Conservation (phyloP, 495 filamentous ascomycete species). For the Penicillium tannophilum region DNA sequence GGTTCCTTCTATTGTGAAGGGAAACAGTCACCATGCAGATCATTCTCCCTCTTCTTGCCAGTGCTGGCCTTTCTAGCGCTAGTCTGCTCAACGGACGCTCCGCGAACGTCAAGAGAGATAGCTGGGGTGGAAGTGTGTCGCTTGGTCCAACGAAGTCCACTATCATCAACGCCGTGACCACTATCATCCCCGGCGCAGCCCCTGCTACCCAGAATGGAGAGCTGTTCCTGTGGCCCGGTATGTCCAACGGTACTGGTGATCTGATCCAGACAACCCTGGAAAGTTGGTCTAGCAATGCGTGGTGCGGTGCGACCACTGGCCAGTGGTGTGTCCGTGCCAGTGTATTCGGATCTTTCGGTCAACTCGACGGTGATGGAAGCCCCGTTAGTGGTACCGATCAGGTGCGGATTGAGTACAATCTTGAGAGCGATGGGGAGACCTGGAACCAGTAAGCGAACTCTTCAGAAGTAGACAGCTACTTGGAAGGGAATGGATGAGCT, state of each 20-base stretch:
- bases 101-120: slow-evolving; percentile 27
- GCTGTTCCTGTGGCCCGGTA: slow-evolving; percentile 47
- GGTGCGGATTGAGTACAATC: slow-evolving; percentile 38
- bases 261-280: slow-evolving; percentile 43
- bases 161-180: slow-evolving; percentile 45
- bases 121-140: slow-evolving; percentile 43
- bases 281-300: slow-evolving; percentile 35
- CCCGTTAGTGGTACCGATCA: slow-evolving; percentile 33
- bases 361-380: slow-evolving; percentile 33
- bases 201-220: slow-evolving; percentile 39
- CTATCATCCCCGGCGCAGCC: slow-evolving; percentile 39
- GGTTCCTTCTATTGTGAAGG: not conserved
- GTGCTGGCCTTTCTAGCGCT: slow-evolving; percentile 13
- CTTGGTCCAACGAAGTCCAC: slow-evolving; percentile 42
- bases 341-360: slow-evolving; percentile 42
- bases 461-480: not conserved
- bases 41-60: slow-evolving; percentile 7
- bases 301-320: slow-evolving; percentile 36
- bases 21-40: slow-evolving; percentile 11
- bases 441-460: slow-evolving; percentile 34
- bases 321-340: slow-evolving; percentile 46
- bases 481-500: not conserved
- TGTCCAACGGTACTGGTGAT: slow-evolving; percentile 49
- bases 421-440: slow-evolving; percentile 34
- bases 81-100: not conserved